Percentiles rank a stretch among this genome's conserved stretches.
phyloP scores from a whole-genome alignment of 176 grass and related monocot species.

The Eleusine indica region DNA sequence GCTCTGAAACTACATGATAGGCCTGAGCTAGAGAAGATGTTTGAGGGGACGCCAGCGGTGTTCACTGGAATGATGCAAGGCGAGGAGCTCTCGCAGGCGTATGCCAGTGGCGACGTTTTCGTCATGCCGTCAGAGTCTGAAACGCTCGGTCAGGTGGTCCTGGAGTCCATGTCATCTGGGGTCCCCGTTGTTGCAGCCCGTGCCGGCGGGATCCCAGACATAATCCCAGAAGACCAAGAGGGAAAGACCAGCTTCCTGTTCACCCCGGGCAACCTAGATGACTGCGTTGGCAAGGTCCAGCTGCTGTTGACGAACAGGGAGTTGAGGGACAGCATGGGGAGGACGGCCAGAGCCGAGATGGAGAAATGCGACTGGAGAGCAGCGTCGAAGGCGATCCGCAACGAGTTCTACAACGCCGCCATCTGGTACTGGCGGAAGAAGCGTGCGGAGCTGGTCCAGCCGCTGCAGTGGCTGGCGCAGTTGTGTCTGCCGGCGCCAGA shows the following conservation, averaged over 20 bases:
- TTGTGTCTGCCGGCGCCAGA: slow-evolving; percentile 47
- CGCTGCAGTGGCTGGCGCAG: slow-evolving; percentile 61
- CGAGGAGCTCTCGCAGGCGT: slow-evolving; percentile 81
- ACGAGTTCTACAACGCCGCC: slow-evolving; percentile 82
- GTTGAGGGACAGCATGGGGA: slow-evolving; percentile 69
- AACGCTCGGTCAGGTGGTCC: slow-evolving; percentile 80
- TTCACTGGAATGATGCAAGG: slow-evolving; percentile 96
- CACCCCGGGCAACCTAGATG: slow-evolving; percentile 68
- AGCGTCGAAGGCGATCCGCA: slow-evolving; percentile 73
- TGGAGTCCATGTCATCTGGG: slow-evolving; percentile 93
- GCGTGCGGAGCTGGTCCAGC: slow-evolving; percentile 57
- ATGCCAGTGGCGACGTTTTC: slow-evolving; percentile 76
- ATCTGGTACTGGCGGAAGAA: slow-evolving; percentile 94
- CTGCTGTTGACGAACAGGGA: slow-evolving; percentile 48
- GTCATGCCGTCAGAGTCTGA: slow-evolving; percentile 96
- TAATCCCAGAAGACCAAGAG: slow-evolving; percentile 79
- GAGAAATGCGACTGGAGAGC: slow-evolving; percentile 84
- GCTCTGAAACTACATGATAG: slow-evolving; percentile 39
- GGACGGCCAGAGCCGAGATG: slow-evolving; percentile 69
- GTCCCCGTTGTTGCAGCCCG: slow-evolving; percentile 76
- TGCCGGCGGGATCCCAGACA: slow-evolving; percentile 75
- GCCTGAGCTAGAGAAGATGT: slow-evolving; percentile 85
- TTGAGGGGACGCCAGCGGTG: slow-evolving; percentile 67
- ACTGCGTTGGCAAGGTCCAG: slow-evolving; percentile 70
- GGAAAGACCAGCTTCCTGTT: slow-evolving; percentile 83